These are phyloP conservation scores for Rhododendron simsii DNA, from an alignment of 148 eudicot species.

Conservation along the genomic window DNA sequence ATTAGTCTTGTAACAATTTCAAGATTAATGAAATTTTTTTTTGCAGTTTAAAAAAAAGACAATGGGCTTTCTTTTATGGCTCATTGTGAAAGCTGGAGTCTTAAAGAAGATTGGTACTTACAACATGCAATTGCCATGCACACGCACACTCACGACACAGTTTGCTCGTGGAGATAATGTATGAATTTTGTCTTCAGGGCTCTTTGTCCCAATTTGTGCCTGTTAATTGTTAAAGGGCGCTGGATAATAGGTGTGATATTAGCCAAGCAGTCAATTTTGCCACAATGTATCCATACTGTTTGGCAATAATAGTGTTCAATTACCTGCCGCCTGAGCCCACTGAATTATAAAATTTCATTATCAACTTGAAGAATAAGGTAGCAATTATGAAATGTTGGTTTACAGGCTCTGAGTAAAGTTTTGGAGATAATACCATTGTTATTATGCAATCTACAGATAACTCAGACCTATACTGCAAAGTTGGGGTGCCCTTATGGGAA, in stretches of 20 bases:
- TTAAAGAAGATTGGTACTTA: background rate
- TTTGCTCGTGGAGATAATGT: background rate
- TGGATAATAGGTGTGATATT: background rate
- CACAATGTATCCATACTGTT: background rate
- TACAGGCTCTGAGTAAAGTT: background rate
- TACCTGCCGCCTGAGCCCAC: background rate
- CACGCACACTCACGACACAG: background rate
- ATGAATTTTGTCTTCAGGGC: background rate
- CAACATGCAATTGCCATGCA: background rate
- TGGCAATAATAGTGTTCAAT: background rate
- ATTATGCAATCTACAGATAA: too few species aligned
- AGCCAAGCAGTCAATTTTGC: background rate
- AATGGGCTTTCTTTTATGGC: background rate
- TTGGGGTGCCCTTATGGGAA: conserved; percentile 43
- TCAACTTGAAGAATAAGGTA: background rate
- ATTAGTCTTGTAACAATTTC: too few species aligned
- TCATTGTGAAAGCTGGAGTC: background rate
- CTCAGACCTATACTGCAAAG: too few species aligned
- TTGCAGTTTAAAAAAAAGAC: too few species aligned
- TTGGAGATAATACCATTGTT: too few species aligned
- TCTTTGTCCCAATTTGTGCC: background rate
- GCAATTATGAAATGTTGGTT: background rate
- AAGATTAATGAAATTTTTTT: too few species aligned
- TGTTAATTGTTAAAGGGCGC: background rate
- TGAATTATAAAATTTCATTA: background rate